Percentiles rank a stretch among this genome's conserved stretches.
phyloP scores from a whole-genome alignment of 1,284 basidiomycete genomes.

The Meira miltonrushii region DNA sequence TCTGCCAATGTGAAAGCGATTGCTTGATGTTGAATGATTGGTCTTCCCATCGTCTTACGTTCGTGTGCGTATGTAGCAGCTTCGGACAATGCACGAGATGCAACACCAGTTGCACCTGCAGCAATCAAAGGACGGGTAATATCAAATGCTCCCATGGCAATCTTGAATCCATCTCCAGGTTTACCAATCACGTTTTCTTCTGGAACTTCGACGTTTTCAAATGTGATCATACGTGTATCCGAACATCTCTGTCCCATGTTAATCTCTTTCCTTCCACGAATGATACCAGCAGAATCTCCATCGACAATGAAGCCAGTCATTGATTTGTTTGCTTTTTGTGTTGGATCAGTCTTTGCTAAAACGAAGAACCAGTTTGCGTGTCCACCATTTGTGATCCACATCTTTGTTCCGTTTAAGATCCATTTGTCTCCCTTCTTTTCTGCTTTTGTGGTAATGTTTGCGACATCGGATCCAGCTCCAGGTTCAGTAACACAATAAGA shows the following conservation, averaged over 20 bases:
- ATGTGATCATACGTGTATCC: slow-evolving; percentile 60
- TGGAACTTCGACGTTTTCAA: slow-evolving; percentile 58
- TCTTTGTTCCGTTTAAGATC: slow-evolving; percentile 57
- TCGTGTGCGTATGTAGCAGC: slow-evolving; percentile 59
- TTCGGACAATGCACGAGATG: slow-evolving; percentile 58
- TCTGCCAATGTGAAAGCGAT: slow-evolving; percentile 60
- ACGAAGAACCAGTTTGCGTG: slow-evolving; percentile 60
- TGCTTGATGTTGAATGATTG: slow-evolving; percentile 60
- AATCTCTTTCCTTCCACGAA: slow-evolving; percentile 57
- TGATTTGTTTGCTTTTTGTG: slow-evolving; percentile 55
- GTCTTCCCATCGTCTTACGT: slow-evolving; percentile 59
- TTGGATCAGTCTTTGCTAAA: slow-evolving; percentile 58
- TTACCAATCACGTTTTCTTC: slow-evolving; percentile 58
- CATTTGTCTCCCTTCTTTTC: slow-evolving; percentile 58
- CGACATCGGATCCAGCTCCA: slow-evolving; percentile 59
- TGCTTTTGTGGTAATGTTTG: slow-evolving; percentile 53
- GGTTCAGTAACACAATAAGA: slow-evolving; percentile 60
- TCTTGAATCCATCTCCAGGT: slow-evolving; percentile 60
- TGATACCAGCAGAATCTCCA: slow-evolving; percentile 56
- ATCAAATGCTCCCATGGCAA: slow-evolving; percentile 60
- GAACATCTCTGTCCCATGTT: slow-evolving; percentile 62
- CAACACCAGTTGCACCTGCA: slow-evolving; percentile 58
- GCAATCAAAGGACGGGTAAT: slow-evolving; percentile 57
- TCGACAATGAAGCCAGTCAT: slow-evolving; percentile 61
- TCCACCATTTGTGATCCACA: slow-evolving; percentile 58